phyloP scores from a whole-genome alignment of 768 basidiomycete genomes.

The Kwoniella botswanensis region DNA sequence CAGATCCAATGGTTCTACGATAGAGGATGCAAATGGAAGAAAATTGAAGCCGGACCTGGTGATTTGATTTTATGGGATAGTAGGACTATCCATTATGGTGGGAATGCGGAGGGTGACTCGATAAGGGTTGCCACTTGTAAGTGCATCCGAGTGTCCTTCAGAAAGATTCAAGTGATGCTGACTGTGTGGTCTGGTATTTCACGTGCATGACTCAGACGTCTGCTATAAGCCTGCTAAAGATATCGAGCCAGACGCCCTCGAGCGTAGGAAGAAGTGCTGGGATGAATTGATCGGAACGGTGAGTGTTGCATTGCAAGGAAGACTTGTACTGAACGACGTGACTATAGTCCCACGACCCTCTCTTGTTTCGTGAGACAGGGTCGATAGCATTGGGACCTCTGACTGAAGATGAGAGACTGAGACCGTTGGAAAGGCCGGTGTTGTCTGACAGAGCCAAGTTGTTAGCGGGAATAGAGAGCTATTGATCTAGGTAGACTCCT shows the following conservation, averaged over 20 bases:
- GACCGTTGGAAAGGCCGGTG: constrained; percentile 16
- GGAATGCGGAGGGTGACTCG: constrained; percentile 40
- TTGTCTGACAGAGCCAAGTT: constrained; percentile 26
- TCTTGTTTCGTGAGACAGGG: constrained; percentile 36
- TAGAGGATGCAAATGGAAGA: constrained; percentile 50
- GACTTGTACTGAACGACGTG: background rate
- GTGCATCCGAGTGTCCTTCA: constrained; percentile 4
- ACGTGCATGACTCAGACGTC: constrained; percentile 36
- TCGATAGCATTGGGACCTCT: constrained; percentile 17
- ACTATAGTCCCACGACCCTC: constrained; percentile 42
- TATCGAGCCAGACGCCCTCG: constrained; percentile 34
- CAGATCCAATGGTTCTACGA: constrained; percentile 52
- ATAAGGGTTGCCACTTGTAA: constrained; percentile 52
- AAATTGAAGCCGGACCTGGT: constrained; percentile 50
- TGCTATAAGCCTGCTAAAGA: constrained; percentile 54
- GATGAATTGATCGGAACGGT: constrained; percentile 37
- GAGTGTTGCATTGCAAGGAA: constrained; percentile 8
- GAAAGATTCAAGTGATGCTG: too few species aligned
- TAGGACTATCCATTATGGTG: constrained; percentile 45
- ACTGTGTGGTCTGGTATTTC: too few species aligned
- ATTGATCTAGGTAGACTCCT: constrained; percentile 1
- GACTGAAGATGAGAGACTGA: constrained; percentile 22
- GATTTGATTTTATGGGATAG: constrained; percentile 56
- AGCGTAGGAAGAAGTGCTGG: constrained; percentile 31
- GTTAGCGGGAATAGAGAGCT: constrained; percentile 18